A percentile compares a stretch with the other conserved stretches of the same genome.
Evolutionary conservation across 371 early-diverging fungal species (phyloP).

Genomic region (Rhizopus arrhizus): DNA sequence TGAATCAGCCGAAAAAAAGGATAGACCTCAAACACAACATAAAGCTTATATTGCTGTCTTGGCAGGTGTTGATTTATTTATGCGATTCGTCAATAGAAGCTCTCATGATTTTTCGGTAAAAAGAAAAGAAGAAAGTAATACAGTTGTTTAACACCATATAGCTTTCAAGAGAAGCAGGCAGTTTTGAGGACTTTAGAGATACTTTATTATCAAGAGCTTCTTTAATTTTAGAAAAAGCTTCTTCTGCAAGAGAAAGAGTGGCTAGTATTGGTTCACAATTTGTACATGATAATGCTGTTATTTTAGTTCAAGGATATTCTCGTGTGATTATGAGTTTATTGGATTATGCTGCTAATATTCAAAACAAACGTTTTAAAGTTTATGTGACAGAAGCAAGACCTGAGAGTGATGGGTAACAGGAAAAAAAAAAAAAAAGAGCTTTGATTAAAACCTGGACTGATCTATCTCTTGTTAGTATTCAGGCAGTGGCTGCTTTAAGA

Average conservation of each 20-base stretch:
- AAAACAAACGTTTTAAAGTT: conserved; percentile 85
- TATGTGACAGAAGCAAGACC: conserved; percentile 87
- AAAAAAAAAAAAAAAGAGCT: neutral
- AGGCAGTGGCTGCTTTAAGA: conserved; percentile 75
- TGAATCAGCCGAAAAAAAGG: conserved; percentile 47
- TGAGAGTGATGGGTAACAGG: conserved; percentile 71
- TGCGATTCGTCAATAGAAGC: conserved; percentile 76
- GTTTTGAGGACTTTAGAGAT: conserved; percentile 78
- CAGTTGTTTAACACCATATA: neutral
- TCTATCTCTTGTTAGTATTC: conserved; percentile 51
- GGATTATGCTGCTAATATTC: conserved; percentile 70
- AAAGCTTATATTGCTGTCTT: conserved; percentile 54
- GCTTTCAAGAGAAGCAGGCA: conserved; percentile 41
- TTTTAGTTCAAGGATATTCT: conserved; percentile 95
- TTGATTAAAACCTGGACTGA: neutral
- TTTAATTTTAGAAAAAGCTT: conserved; percentile 75
- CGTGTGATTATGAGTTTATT: conserved; percentile 89
- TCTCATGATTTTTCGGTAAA: conserved; percentile 68
- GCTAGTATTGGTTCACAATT: conserved; percentile 86
- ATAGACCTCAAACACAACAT: conserved; percentile 40
- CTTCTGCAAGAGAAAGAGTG: conserved; percentile 71
- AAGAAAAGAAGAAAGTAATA: neutral
- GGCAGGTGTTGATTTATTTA: conserved; percentile 91
- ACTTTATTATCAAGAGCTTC: conserved; percentile 74
- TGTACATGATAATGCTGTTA: conserved; percentile 83